Evolutionary conservation across 345 rosid species (phyloP).

Genomic region (Luvunga scandens): DNA sequence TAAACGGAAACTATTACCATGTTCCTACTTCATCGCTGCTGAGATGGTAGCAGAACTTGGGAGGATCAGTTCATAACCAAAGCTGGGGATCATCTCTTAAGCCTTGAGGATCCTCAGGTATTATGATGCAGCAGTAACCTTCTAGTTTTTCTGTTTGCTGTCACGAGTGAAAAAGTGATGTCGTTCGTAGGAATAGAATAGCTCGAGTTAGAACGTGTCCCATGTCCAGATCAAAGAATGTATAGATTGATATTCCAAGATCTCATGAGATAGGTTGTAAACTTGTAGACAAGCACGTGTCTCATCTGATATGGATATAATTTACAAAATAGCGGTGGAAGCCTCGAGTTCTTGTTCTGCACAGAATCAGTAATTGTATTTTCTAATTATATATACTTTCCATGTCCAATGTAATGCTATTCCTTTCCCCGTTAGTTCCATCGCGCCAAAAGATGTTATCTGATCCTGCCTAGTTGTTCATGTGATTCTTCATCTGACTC

Average conservation of each 20-base stretch:
- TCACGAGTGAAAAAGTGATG: conserved; percentile 1
- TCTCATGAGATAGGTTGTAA: conserved; percentile 10
- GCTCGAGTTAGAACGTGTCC: neutral
- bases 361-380: conserved; percentile 17
- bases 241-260: conserved; percentile 38
- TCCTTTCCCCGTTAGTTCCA: neutral
- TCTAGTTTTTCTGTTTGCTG: conserved; percentile 10
- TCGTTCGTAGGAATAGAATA: conserved; percentile 8
- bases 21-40: neutral
- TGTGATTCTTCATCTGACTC: neutral
- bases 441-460: neutral
- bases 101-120: neutral
- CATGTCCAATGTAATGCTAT: neutral
- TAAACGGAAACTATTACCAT: neutral
- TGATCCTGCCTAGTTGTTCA: neutral
- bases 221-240: conserved; percentile 20
- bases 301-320: conserved; percentile 10
- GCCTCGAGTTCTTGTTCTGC: conserved; percentile 17
- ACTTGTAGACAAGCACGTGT: conserved; percentile 9
- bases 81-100: conserved; percentile 14
- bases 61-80: conserved; percentile 7
- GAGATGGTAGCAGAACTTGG: conserved; percentile 3
- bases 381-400: conserved; percentile 6
- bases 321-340: conserved; percentile 9
- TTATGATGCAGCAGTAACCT: conserved; percentile 11